A percentile compares a stretch with the other conserved stretches of the same genome.
These are phyloP conservation scores for Termitomyces bulborhizus DNA, from an alignment of 768 basidiomycete genomes.

Conservation along the genomic window DNA sequence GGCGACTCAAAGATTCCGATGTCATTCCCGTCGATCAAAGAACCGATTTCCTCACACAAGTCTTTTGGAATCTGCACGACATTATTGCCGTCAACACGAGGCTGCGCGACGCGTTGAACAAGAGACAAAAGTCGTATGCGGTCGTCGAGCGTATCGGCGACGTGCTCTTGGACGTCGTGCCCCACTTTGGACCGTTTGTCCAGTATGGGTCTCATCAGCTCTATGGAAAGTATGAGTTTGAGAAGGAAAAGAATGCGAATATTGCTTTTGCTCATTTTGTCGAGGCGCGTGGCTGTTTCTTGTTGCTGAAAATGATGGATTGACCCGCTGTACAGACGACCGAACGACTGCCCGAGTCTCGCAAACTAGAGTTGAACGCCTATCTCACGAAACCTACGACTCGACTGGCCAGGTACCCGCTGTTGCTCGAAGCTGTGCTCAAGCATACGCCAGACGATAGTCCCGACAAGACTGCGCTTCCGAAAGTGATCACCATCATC, in stretches of 20 bases:
- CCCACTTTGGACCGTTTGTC: constrained; percentile 89
- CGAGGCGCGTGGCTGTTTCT: constrained; percentile 54
- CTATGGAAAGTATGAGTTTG: constrained; percentile 98
- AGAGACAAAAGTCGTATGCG: constrained; percentile 91
- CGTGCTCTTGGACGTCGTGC: constrained; percentile 80
- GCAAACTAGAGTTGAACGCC: constrained; percentile 95
- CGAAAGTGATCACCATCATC: constrained; percentile 70
- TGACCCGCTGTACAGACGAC: constrained; percentile 47
- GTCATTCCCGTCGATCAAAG: constrained; percentile 73
- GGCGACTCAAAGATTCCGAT: constrained; percentile 68
- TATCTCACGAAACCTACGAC: constrained; percentile 99
- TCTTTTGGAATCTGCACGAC: constrained; percentile 97
- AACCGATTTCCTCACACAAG: constrained; percentile 84
- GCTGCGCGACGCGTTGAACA: constrained; percentile 89
- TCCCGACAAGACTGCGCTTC: constrained; percentile 73
- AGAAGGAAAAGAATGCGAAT: constrained; percentile 95
- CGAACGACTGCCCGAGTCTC: constrained; percentile 89
- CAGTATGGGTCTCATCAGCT: constrained; percentile 94
- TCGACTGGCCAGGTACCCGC: constrained; percentile 92
- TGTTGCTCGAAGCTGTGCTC: constrained; percentile 84
- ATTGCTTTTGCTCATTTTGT: constrained; percentile 92
- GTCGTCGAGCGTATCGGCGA: constrained; percentile 92
- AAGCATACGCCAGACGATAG: constrained; percentile 92
- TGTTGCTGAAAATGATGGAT: background rate
- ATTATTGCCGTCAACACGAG: constrained; percentile 88